A percentile compares a stretch with the other conserved stretches of the same genome.
Evolutionary conservation across 2,329 filamentous ascomycete species (phyloP).

Genomic region (Salinomyces thailandicus): DNA sequence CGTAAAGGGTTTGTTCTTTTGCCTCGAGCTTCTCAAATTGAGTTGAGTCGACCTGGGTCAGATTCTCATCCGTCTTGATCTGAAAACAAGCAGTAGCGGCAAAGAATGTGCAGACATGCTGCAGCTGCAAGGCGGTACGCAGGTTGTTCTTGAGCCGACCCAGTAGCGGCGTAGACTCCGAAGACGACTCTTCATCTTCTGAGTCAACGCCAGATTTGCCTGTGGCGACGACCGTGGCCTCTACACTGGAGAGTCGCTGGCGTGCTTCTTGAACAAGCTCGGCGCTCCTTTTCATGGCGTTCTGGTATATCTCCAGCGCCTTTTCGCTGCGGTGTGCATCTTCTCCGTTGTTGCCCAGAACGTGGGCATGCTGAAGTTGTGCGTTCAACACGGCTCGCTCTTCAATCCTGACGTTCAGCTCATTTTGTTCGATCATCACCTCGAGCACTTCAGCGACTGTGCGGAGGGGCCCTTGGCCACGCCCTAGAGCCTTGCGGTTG

Average conservation of each 20-base stretch:
- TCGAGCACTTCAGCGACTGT: conserved; percentile 81
- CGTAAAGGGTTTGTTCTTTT: conserved; percentile 63
- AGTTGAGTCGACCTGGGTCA: conserved; percentile 56
- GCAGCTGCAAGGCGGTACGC: conserved; percentile 62
- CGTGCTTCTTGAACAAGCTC: conserved; percentile 54
- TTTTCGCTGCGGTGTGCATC: conserved; percentile 44
- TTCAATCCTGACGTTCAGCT: conserved; percentile 53
- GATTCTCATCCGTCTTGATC: conserved; percentile 58
- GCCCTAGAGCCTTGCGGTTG: conserved; percentile 53
- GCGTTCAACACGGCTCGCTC: conserved; percentile 58
- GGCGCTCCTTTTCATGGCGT: conserved; percentile 31
- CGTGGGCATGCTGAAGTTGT: conserved; percentile 61
- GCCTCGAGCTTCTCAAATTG: conserved; percentile 57
- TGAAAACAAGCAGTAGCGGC: conserved; percentile 75
- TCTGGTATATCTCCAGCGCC: conserved; percentile 60
- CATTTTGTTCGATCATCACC: conserved; percentile 82
- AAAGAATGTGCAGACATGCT: conserved; percentile 78
- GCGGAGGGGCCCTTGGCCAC: conserved; percentile 54
- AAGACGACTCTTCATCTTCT: conserved; percentile 27
- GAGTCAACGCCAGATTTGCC: conserved; percentile 7
- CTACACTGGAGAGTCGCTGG: conserved; percentile 46
- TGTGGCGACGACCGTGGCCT: conserved; percentile 15
- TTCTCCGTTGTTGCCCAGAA: conserved; percentile 63
- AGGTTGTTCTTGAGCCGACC: conserved; percentile 47
- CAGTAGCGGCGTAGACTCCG: conserved; percentile 16